Base-by-base conservation (phyloP, 106 monocot genomes). In the Agapanthus africanus region DNA sequence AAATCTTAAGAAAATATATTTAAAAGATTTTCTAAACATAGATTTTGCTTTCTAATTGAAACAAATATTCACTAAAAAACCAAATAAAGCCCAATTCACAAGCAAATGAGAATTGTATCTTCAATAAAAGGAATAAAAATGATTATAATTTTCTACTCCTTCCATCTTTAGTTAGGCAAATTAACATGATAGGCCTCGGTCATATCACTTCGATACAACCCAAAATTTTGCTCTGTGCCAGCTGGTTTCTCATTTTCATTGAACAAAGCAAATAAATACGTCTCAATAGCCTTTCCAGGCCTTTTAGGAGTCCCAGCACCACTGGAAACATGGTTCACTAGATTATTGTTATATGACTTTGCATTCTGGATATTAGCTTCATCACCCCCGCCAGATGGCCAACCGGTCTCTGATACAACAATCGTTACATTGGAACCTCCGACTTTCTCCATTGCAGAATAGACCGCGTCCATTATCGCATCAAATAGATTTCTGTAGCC, bases 211-310 rank as follows among this genome's bases (percentile, higher is more conserved):
- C 40, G 40, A 59, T 38, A 71, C 59, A 72, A 26, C 10, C 72
- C 72, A 22, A 57, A 72, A 2, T 49, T 62, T 32, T 47, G 61
- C 72, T 72, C 72, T 36, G 39, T 44, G 6, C 72, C 72, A 4
- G 30, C 46, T 4, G 61, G 21, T 47, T 72, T 72, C 46, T 36
- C 46, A 36, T 62, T 47, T 34, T 63, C 72, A 15, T 72, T 63
- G 56, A 72, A 72, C 72, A 63, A 39, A 10, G 72, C 72, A 59
- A 79, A 83, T 4, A 78, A 23, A 57, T 78, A 82, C 11, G 63
- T 51, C 66, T 79, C 79, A 4, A 73, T 68, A 9, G n/a, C 2
- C 18, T 31, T 8, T 1, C 50, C 61, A 26, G 73, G 79, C 51
- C 25, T 63, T 63, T 67, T 73, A 0, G 73, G 79, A 14, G 73